Evolutionary conservation across 2,329 filamentous ascomycete species (phyloP).

Genomic region (Scolecobasidium constrictum): DNA sequence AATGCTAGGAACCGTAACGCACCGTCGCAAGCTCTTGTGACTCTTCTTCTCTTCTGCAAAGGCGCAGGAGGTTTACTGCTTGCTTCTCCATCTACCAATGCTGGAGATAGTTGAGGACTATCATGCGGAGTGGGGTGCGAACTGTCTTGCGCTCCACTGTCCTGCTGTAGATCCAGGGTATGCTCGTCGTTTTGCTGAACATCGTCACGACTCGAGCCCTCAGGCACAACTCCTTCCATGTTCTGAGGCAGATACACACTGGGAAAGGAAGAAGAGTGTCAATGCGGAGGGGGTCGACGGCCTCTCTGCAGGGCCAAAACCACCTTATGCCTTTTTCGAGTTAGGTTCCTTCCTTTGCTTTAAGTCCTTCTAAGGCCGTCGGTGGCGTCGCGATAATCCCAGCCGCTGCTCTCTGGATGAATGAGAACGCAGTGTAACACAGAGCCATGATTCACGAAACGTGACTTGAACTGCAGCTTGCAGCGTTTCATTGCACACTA

Average conservation of each 20-base stretch:
- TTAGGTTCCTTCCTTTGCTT: too few species aligned
- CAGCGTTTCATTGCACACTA: too few species aligned
- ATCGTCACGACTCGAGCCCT: background rate
- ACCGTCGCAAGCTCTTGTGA: slow-evolving; percentile 31
- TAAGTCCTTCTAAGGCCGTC: too few species aligned
- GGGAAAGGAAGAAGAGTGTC: background rate
- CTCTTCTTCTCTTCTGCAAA: slow-evolving; percentile 30
- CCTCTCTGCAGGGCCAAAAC: too few species aligned
- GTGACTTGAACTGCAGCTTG: too few species aligned
- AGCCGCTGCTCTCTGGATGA: too few species aligned
- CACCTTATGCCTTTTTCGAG: too few species aligned
- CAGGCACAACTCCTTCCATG: background rate
- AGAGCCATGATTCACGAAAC: too few species aligned
- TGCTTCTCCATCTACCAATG: slow-evolving; percentile 3
- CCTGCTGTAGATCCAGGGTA: background rate
- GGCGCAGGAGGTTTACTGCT: slow-evolving; percentile 20
- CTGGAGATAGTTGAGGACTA: slow-evolving; percentile 3
- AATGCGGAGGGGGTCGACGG: too few species aligned
- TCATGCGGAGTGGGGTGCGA: slow-evolving; percentile 1
- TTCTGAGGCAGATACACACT: background rate
- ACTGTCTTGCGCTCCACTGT: background rate
- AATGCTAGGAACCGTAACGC: background rate
- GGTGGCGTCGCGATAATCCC: too few species aligned
- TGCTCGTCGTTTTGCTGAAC: background rate
- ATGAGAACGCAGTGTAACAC: too few species aligned